Conservation (phyloP, 805 yeast genomes). For the Myxozyma kluyveri region DNA sequence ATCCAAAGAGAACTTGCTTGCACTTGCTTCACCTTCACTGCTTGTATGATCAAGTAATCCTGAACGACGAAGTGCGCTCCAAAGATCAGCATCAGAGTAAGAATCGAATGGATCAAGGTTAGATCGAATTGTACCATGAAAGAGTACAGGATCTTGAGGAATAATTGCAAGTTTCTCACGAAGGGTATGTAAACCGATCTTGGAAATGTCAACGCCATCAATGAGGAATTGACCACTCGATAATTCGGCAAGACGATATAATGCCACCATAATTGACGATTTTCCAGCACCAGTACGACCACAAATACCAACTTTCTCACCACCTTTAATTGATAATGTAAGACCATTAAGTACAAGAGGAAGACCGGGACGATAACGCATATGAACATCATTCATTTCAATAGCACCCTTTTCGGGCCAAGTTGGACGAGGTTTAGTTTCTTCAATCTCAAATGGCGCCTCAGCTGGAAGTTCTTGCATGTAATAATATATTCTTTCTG, state of each 20-base stretch:
- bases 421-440: constrained; percentile 44
- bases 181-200: constrained; percentile 64
- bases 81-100: constrained; percentile 55
- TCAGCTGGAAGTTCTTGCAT: constrained; percentile 65
- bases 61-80: constrained; percentile 67
- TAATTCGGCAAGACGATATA: constrained; percentile 66
- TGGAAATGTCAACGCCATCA: constrained; percentile 66
- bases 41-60: constrained; percentile 29
- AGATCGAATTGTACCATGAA: constrained; percentile 71
- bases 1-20: constrained; percentile 59
- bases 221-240: constrained; percentile 53
- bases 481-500: constrained; percentile 66
- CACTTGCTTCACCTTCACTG: constrained; percentile 8
- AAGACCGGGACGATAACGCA: constrained; percentile 62
- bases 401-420: constrained; percentile 71
- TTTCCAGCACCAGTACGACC: constrained; percentile 93
- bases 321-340: constrained; percentile 48
- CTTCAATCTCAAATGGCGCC: constrained; percentile 53
- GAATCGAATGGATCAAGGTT: constrained; percentile 75
- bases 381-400: constrained; percentile 52
- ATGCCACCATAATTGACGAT: constrained; percentile 68
- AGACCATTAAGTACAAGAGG: constrained; percentile 65
- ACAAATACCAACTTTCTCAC: constrained; percentile 78
- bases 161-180: constrained; percentile 75
- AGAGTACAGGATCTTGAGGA: constrained; percentile 86